Percentiles rank a stretch among this genome's conserved stretches.
These are phyloP conservation scores for Suhomyces coccinellae DNA, from an alignment of 1,139 yeast genomes.

Conservation along the genomic window DNA sequence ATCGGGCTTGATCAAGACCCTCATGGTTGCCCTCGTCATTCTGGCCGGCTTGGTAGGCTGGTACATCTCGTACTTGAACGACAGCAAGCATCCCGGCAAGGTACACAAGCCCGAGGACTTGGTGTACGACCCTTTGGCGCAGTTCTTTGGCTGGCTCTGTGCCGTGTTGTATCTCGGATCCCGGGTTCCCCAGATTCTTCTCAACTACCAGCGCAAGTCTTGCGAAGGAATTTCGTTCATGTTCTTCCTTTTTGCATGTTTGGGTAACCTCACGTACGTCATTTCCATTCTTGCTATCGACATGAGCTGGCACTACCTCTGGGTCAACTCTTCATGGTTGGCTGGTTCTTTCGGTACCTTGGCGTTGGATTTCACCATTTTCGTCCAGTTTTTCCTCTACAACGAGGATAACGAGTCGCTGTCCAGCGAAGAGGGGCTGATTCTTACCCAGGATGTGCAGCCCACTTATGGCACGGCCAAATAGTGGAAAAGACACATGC, in stretches of 20 bases:
- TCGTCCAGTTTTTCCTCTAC: conserved; percentile 83
- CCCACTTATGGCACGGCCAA: conserved; percentile 5
- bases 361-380: conserved; percentile 78
- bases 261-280: conserved; percentile 89
- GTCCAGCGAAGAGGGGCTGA: not conserved
- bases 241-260: conserved; percentile 89
- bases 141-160: conserved; percentile 88
- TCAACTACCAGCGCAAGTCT: conserved; percentile 80
- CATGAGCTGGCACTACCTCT: conserved; percentile 62
- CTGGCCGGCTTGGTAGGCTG: conserved; percentile 84
- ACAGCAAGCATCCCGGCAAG: conserved; percentile 32
- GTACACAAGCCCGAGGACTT: conserved; percentile 36
- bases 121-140: conserved; percentile 75
- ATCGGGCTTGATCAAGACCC: conserved; percentile 47
- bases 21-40: conserved; percentile 70
- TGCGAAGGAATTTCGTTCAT: conserved; percentile 92
- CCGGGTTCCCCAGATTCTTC: conserved; percentile 81
- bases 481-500: not conserved
- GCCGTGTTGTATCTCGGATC: conserved; percentile 85
- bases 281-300: conserved; percentile 79
- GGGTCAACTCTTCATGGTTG: conserved; percentile 89
- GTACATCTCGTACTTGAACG: conserved; percentile 60
- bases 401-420: conserved; percentile 33
- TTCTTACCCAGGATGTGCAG: not conserved
- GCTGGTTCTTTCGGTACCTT: conserved; percentile 91